Percentiles rank a stretch among this genome's conserved stretches.
Conservation (phyloP, 129 eudicot species). For the Logfia minima region DNA sequence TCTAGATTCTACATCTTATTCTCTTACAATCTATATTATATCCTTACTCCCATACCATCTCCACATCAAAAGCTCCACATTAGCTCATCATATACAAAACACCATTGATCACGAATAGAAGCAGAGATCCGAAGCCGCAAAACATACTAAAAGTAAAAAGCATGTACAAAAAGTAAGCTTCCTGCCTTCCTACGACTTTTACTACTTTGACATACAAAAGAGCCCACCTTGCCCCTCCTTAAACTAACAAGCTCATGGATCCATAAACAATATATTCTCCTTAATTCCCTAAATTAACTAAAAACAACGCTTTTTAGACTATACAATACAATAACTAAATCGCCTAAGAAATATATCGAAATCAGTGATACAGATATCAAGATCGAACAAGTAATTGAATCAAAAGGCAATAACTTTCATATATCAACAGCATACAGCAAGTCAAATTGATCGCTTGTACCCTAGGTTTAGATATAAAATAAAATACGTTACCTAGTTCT, state of each 20-base stretch:
- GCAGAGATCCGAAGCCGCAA: conserved; percentile 6
- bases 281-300: background rate
- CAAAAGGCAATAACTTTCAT: conserved; percentile 7
- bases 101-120: background rate
- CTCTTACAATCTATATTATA: no score
- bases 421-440: background rate
- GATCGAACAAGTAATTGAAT: conserved; percentile 8
- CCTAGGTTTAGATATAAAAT: background rate
- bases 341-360: background rate
- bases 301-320: background rate
- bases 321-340: background rate
- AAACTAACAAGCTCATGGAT: conserved; percentile 10
- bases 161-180: background rate
- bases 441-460: conserved; percentile 2
- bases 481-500: conserved; percentile 58
- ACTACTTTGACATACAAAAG: background rate
- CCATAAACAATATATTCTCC: background rate
- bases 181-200: background rate
- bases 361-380: conserved; percentile 6
- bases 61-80: background rate
- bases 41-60: no score
- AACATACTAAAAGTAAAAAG: background rate
- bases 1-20: no score
- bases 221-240: background rate
- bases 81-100: background rate